These are phyloP conservation scores for Phytophthora pseudosyringae DNA, from an alignment of 352 stramenopile genomes.

Conservation along the genomic window DNA sequence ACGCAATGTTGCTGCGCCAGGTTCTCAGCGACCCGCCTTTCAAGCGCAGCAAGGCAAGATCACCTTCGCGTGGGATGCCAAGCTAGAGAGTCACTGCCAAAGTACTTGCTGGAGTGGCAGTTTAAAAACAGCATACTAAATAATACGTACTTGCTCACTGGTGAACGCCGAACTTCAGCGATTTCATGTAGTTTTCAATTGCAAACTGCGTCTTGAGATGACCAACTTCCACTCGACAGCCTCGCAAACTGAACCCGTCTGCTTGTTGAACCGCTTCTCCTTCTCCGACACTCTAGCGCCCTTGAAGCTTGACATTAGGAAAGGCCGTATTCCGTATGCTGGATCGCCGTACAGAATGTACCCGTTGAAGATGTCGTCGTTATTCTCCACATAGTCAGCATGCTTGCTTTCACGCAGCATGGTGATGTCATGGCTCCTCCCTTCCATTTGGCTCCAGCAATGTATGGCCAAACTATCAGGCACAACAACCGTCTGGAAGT, in stretches of 20 bases:
- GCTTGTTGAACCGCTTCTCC: constrained; percentile 10
- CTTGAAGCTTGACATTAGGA: constrained; percentile 11
- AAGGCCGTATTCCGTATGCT: constrained; percentile 9
- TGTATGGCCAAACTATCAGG: constrained; percentile 10
- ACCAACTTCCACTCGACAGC: constrained; percentile 7
- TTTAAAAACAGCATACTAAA: neutral
- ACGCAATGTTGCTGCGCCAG: neutral
- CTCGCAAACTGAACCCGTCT: constrained; percentile 4
- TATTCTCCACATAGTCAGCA: neutral
- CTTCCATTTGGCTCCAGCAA: constrained; percentile 19
- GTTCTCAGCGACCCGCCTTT: constrained; percentile 2
- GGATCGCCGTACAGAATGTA: constrained; percentile 14
- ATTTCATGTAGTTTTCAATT: constrained; percentile 12
- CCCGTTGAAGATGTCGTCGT: constrained; percentile 13
- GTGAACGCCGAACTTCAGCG: constrained; percentile 4
- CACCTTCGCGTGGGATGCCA: neutral
- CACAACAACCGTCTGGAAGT: constrained; percentile 2
- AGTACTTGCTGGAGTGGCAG: constrained; percentile 1
- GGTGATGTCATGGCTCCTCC: constrained; percentile 12
- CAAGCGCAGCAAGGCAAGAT: neutral
- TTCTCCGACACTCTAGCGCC: neutral
- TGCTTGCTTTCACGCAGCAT: constrained; percentile 18
- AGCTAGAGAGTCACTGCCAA: neutral
- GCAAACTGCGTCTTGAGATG: constrained; percentile 9
- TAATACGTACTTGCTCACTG: constrained; percentile 15